Conservation (phyloP, 176 grass and related monocot genomes). For the Avena eriantha region DNA sequence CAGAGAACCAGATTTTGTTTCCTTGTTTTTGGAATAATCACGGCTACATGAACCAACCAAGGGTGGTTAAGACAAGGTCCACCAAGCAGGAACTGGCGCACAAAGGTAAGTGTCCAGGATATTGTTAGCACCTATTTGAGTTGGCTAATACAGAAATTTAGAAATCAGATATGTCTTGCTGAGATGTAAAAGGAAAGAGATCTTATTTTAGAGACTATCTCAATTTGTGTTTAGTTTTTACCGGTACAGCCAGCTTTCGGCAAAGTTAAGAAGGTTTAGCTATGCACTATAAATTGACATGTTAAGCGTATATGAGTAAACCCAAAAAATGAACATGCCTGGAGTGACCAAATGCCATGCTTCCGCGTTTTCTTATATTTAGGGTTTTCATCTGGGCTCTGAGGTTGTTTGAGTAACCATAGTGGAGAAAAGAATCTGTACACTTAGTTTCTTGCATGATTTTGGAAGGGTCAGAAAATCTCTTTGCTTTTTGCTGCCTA, state of each 20-base stretch:
- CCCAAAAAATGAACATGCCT: not conserved
- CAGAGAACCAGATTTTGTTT: not conserved
- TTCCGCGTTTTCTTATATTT: not conserved
- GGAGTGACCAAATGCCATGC: not conserved
- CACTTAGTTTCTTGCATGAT: not conserved
- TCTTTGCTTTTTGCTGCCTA: constrained; percentile 20
- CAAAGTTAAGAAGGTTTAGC: not conserved
- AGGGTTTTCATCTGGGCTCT: not conserved
- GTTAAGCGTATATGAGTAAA: not conserved
- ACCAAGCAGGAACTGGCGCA: not conserved
- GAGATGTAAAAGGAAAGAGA: constrained; percentile 11
- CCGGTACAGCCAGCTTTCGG: not conserved
- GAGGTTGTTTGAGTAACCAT: not conserved
- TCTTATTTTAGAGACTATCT: constrained; percentile 15
- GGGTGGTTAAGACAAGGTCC: not conserved
- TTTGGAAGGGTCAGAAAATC: not conserved
- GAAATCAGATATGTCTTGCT: constrained; percentile 8
- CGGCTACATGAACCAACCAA: not conserved
- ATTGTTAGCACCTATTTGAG: constrained; percentile 26
- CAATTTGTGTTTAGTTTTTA: not conserved
- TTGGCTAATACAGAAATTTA: not conserved
- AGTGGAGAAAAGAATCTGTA: not conserved
- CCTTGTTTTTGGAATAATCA: not conserved
- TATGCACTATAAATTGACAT: not conserved
- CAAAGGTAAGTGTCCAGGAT: constrained; percentile 17